Percentiles rank a stretch among this genome's conserved stretches.
phyloP scores from a whole-genome alignment of 1,139 yeast species.

The Groenewaldozyma auringiensis region DNA sequence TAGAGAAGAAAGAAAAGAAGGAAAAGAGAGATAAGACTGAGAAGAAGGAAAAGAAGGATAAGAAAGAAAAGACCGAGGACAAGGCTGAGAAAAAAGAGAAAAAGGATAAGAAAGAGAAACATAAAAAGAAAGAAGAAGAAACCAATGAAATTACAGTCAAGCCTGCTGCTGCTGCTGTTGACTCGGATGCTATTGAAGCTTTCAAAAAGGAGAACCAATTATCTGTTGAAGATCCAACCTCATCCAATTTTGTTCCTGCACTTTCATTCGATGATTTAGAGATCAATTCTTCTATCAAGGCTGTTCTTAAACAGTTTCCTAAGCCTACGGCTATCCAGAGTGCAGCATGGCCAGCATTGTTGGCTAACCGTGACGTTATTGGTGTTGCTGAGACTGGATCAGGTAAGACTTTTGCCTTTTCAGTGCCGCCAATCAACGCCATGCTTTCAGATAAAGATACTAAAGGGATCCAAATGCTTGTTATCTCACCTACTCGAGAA shows the following conservation, averaged over 20 bases:
- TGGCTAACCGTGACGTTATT: conserved; percentile 75
- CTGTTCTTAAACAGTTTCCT: conserved; percentile 62
- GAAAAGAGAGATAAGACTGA: conserved; percentile 37
- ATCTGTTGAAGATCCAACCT: conserved; percentile 61
- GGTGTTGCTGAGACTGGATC: conserved; percentile 99
- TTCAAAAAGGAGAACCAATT: conserved; percentile 71
- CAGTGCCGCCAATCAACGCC: conserved; percentile 90
- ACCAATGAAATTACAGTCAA: conserved; percentile 31
- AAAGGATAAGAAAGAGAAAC: conserved; percentile 38
- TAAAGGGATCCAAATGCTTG: conserved; percentile 54
- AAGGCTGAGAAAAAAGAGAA: conserved; percentile 36
- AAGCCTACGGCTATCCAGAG: conserved; percentile 96
- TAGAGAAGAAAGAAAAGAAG: conserved; percentile 42
- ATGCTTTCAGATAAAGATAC: conserved; percentile 11
- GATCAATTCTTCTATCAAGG: conserved; percentile 49
- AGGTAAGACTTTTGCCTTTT: conserved; percentile 95
- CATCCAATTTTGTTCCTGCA: conserved; percentile 52
- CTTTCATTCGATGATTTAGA: conserved; percentile 57
- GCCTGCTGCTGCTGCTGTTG: conserved; percentile 12
- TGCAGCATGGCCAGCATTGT: conserved; percentile 91
- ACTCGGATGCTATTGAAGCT: conserved; percentile 48
- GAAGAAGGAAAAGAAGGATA: conserved; percentile 35
- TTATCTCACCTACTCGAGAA: conserved; percentile 95
- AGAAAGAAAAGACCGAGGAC: conserved; percentile 41
- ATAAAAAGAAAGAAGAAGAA: conserved; percentile 37